Evolutionary conservation across 2,329 filamentous ascomycete genomes (phyloP).

Genomic region (Gnomoniopsis smithogilvyi): DNA sequence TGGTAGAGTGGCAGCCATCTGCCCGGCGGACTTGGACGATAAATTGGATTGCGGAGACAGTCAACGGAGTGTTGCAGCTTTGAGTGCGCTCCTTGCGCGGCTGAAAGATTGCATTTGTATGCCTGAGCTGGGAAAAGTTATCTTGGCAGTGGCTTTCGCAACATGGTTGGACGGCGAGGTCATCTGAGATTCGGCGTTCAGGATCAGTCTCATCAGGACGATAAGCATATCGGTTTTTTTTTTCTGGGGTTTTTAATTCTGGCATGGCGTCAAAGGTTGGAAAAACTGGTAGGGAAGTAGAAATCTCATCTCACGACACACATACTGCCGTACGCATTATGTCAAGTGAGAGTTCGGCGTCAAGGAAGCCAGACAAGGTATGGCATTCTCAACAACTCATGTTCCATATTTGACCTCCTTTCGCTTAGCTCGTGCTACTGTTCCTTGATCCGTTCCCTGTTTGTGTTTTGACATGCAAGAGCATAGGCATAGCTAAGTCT

Average conservation of each 20-base stretch:
- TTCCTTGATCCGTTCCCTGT: not conserved
- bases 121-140: not conserved
- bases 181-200: not conserved
- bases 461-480: not conserved
- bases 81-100: not conserved
- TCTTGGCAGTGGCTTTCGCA: not conserved
- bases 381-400: too few relatives aligned
- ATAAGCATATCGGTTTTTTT: too few relatives aligned
- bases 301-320: not conserved
- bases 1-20: not conserved
- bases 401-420: not conserved
- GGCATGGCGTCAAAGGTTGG: not conserved
- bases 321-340: not conserved
- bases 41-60: not conserved
- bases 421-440: not conserved
- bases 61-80: not conserved
- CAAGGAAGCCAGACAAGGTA: not conserved
- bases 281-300: not conserved
- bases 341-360: not conserved
- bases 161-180: not conserved
- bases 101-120: not conserved
- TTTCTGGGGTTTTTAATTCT: not conserved
- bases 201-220: not conserved
- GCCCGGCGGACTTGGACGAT: not conserved
- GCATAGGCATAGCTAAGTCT: not conserved